Conservation (phyloP, 2,329 filamentous ascomycete genomes). For the Leptographium wingfieldii region DNA sequence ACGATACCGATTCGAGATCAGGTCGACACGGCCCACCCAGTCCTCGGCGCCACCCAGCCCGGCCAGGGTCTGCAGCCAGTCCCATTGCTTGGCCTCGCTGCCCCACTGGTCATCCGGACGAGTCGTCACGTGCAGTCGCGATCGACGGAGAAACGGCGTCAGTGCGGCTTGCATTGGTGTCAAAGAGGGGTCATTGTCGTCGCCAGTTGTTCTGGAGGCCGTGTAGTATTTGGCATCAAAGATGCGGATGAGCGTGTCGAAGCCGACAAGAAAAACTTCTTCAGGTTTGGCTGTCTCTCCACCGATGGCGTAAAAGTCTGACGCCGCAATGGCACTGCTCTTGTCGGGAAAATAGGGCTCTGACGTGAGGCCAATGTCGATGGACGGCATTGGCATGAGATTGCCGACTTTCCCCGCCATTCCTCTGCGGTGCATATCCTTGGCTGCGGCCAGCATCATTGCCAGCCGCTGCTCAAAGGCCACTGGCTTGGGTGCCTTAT, state of each 20-base stretch:
- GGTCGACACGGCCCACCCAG: slow-evolving; percentile 49
- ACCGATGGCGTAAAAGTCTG: slow-evolving; percentile 25
- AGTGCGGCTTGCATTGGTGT: slow-evolving; percentile 41
- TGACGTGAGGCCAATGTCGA: slow-evolving; percentile 60
- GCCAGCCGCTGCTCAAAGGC: slow-evolving; percentile 53
- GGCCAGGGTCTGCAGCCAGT: slow-evolving; percentile 38
- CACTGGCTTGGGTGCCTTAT: slow-evolving; percentile 55
- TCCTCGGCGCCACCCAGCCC: slow-evolving; percentile 29
- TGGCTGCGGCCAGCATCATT: slow-evolving; percentile 60
- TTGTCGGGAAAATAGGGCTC: slow-evolving; percentile 67
- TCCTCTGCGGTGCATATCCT: slow-evolving; percentile 29
- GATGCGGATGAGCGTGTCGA: slow-evolving; percentile 62
- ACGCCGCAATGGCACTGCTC: slow-evolving; percentile 40
- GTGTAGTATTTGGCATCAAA: slow-evolving; percentile 61
- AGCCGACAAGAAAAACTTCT: slow-evolving; percentile 62
- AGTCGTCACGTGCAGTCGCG: slow-evolving; percentile 51
- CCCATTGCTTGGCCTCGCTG: slow-evolving; percentile 36
- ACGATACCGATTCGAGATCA: slow-evolving; percentile 37
- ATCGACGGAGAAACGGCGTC: slow-evolving; percentile 48
- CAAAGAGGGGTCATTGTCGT: neutral
- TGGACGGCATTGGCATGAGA: slow-evolving; percentile 15
- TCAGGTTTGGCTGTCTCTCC: slow-evolving; percentile 16
- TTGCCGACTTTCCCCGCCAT: neutral
- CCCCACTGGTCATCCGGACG: slow-evolving; percentile 51
- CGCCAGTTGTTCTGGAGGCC: neutral